Percentiles rank a stretch among this genome's conserved stretches.
Evolutionary conservation across 2,329 filamentous ascomycete species (phyloP).

Genomic region (Cyphellophora europaea): DNA sequence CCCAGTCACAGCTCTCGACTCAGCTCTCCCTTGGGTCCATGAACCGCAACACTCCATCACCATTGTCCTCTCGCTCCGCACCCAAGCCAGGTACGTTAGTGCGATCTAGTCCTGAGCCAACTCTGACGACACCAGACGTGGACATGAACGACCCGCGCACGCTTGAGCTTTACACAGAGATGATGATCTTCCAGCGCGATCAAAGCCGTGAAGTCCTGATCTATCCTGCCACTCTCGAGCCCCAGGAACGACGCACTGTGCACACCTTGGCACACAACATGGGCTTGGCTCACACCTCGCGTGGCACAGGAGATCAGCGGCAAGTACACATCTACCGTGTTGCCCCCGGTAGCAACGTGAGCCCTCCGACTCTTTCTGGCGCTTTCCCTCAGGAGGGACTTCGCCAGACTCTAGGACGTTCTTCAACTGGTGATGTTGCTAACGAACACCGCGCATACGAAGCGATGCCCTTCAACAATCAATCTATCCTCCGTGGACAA

Average conservation of each 20-base stretch:
- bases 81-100: constrained; percentile 37
- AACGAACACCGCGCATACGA: constrained; percentile 67
- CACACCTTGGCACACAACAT: constrained; percentile 94
- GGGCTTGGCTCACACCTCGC: constrained; percentile 81
- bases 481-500: constrained; percentile 55
- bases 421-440: constrained; percentile 95
- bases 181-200: constrained; percentile 81
- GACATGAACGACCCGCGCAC: constrained; percentile 88
- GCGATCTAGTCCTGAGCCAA: constrained; percentile 16
- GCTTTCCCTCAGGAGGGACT: constrained; percentile 61
- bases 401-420: constrained; percentile 77
- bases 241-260: constrained; percentile 77
- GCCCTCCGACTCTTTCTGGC: constrained; percentile 42
- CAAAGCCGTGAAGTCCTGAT: constrained; percentile 67
- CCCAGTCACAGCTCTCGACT: constrained; percentile 58
- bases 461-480: constrained; percentile 50
- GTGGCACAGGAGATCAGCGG: constrained; percentile 75
- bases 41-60: constrained; percentile 56
- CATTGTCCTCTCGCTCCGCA: constrained; percentile 47
- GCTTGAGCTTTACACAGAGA: constrained; percentile 79
- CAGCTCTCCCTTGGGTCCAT: constrained; percentile 80
- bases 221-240: constrained; percentile 71
- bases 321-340: constrained; percentile 75
- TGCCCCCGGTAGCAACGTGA: constrained; percentile 43
- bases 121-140: constrained; percentile 47